Base-by-base conservation (phyloP, 2,329 filamentous ascomycete genomes). In the Verticillium longisporum region DNA sequence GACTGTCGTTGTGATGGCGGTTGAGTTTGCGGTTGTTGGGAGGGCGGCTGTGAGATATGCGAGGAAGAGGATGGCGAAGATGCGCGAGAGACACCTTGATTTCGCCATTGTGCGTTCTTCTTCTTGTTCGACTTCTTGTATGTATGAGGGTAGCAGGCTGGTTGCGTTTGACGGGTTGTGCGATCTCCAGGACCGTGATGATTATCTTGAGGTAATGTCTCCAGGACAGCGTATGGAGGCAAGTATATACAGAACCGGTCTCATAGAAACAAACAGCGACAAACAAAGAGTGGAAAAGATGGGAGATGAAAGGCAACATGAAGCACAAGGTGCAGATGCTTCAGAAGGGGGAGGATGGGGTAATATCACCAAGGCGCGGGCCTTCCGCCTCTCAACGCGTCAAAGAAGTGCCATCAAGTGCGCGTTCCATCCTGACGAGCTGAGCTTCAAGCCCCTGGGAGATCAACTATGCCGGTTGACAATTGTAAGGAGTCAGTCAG, bases 1-100 rank as follows among this genome's bases (percentile, higher is more conserved):
- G 15, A 26, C 26, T 26, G 59, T 26, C 21, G 56, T 33, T 38
- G 21, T 15, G 21, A 57, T 55, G 41, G n/a, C 13, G 18, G 59
- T 10, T 4, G 56, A 41, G 6, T 18, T 31, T 32, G 56, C 50
- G 14, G 26, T 57, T 41, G 59, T 60, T 9, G 63, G 63, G 26
- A 64, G 61, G 26, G 61, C 63, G 32, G 4, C 2, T 37, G 55
- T 5, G 1, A 56, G 26, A 14, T 59, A 31, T 11, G 61, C 61
- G 56, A 64, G 55, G 59, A 64, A 59, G 60, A 61, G 57, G 2
- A 61, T 31, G 56, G 60, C 14, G 34, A 0, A 53, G 59, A 54
- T 55, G 61, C 37, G 50, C 18, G 18, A 56, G 58, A 36, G n/a
- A 14, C 55, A 36, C 9, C 15, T 18, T 21, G 55, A 37, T 6